Conservation (phyloP, 805 yeast genomes). For the Sugiyamaella boreocaroliniensis region DNA sequence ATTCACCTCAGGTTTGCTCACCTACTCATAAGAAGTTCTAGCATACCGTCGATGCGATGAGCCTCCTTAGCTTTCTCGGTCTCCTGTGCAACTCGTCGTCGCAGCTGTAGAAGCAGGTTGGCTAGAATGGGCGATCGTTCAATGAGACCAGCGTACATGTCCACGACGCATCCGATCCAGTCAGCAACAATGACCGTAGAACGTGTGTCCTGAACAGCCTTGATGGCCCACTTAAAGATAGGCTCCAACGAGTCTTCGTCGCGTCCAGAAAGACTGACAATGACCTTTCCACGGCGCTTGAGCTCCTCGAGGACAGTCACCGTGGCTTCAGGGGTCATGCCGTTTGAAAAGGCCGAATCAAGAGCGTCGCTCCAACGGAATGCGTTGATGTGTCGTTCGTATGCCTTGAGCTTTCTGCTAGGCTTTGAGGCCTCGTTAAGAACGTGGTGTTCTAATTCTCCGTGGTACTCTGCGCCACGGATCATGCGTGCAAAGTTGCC, state of each 20-base stretch:
- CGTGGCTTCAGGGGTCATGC: constrained; percentile 72
- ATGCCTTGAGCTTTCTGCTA: constrained; percentile 65
- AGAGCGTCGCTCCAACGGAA: constrained; percentile 92
- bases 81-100: constrained; percentile 53
- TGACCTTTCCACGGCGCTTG: constrained; percentile 80
- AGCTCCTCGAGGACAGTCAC: constrained; percentile 80
- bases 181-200: constrained; percentile 59
- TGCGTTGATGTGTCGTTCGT: constrained; percentile 76
- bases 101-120: constrained; percentile 57
- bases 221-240: constrained; percentile 72
- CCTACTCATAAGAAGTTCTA: constrained; percentile 61
- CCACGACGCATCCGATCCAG: constrained; percentile 58
- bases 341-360: constrained; percentile 75
- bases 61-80: constrained; percentile 80
- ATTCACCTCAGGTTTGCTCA: too few species aligned
- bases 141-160: constrained; percentile 68
- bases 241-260: constrained; percentile 87
- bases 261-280: constrained; percentile 70
- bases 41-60: constrained; percentile 85
- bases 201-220: constrained; percentile 71
- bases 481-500: constrained; percentile 71
- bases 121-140: constrained; percentile 73
- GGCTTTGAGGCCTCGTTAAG: constrained; percentile 50
- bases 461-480: constrained; percentile 85
- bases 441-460: constrained; percentile 75